Evolutionary conservation across 345 rosid genomes (phyloP), one percentile per base, ranked within the genome.

Genomic region (Brassica juncea): DNA sequence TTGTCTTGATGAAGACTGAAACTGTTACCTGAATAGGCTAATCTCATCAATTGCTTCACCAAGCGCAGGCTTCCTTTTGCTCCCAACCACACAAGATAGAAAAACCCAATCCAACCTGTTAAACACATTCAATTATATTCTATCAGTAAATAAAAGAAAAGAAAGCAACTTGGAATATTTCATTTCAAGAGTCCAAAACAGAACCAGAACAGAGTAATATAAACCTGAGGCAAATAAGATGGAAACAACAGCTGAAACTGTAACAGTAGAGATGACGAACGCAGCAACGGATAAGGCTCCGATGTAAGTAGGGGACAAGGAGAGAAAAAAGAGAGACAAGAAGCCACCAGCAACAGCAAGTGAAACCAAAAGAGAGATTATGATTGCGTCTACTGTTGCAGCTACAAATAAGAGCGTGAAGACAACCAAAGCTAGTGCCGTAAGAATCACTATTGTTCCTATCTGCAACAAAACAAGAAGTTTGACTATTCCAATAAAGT

Each of bases 41-140:
- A 89, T 72, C 94, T 91, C 72, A 96, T 83, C 72, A 75, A 16
- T 27, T 84, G 92, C 82, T 86, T 93, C 23, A 89, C 93, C 9
- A 91, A 82, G 23, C 86, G 86, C 3, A 84, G 7, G 54, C 89
- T 82, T 79, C 88, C 92, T 84, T 80, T 88, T 21, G 86, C 78
- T 65, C 86, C 94, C 86, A 90, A 66, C 97, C 93, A 95, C 64
- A 87, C 80, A 39, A 73, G 76, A 81, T 86, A 90, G 82, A 94
- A 85, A 81, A 94, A 93, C 60, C 93, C 94, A 60, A 89, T 79
- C 99, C 99, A 93, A 82, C 97, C 98, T 95, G 90, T 75, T 60
- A 85, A 66, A 72, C 31, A 1, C 58, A 77, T 19, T 7, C 49
- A 1, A 34, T 66, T 39, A 49, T n/a, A 19, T 65, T 15, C 49